Evolutionary conservation across 306 rosid genomes (phyloP), one percentile per base, ranked within the genome.

Genomic region (Pyrus bretschneideri): DNA sequence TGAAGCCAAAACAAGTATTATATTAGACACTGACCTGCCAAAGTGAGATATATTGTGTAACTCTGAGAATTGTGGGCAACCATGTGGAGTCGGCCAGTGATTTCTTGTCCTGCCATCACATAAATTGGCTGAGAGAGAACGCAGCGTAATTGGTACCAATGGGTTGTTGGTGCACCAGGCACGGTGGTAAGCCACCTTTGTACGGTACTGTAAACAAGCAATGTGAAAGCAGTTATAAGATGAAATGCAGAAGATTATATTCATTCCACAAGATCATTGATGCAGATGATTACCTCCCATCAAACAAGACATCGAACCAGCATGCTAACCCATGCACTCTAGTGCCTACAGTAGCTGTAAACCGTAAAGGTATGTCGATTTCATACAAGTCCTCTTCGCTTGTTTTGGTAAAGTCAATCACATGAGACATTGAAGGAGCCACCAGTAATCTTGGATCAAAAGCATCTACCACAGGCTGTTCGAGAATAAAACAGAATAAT

Each of bases 381-480:
- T 94, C 97, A 86, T 88, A 94, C 75, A 94, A 81, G 1, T 89
- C 92, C 73, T 94, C 98, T 86, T 94, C 98, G 8, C 89, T 91
- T 59, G 85, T 71, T 79, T 88, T 89, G 79, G 87, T 82, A 78
- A 96, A 96, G 91, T 96, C 98, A 72, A 91, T 71, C 78, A 89
- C 87, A 76, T 96, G 99, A 81, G 82, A 86, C 64, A 85, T 86
- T 58, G 98, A 85, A 71, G 99, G 88, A 86, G 99, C 90, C 67
- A 92, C 78, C 81, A 96, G 84, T 60, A 96, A 84, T 82, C 98
- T 89, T 71, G 99, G 97, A 88, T 96, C 99, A 83, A 96, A 96
- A 74, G 99, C 99, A 87, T 96, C 99, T 55, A 96, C 98, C 70
- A 96, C 99, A 44, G 99, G 99, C 99, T 92, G 86, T 72, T 73